Base-by-base conservation (phyloP, 306 rosid species). In the Glycyrrhiza uralensis region DNA sequence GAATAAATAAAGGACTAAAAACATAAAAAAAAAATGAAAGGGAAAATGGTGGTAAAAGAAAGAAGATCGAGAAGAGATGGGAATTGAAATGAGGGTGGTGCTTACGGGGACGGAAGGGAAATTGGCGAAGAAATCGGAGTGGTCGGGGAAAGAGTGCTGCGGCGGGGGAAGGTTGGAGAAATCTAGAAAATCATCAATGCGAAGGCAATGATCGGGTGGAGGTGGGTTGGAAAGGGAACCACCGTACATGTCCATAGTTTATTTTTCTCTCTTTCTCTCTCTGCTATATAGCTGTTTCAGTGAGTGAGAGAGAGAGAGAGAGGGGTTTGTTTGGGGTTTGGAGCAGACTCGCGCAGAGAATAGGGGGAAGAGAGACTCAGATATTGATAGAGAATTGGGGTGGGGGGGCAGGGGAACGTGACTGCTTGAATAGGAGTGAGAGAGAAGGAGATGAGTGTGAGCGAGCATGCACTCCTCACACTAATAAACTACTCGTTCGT, bases 101-200 rank as follows among this genome's bases (percentile, higher is more conserved):
- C 26, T 20, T 85, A 85, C 93, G 85, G 87, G 89, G 13, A 86
- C 66, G 66, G 65, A 51, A 8, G 74, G 61, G 52, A 44, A 15
- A 23, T 57, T 12, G 39, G 30, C 0, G 23, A 45, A 42, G 45
- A 71, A 20, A 28, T 33, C 19, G 12, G 29, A 2, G 47, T 1
- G 0, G 18, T 32, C 14, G n/a, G 70, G 60, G 78, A 54, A 23
- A 4, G 64, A 38, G 28, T 36, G 18, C 15, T 54, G 75, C 13
- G 72, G 65, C 12, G 79, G 55, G 63, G 72, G 56, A 4, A 35
- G 74, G 66, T 79, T 84, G 54, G 92, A 80, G 65, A 82, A 83
- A 72, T 84, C 72, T 6, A 80, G 82, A 41, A 87, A 84, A 76
- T 78, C 91, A 44, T 86, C 87, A 12, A 80, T 86, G 15, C 54